A percentile compares a stretch with the other conserved stretches of the same genome.
phyloP scores from a whole-genome alignment of 2,329 filamentous ascomycete species.

The Alternaria triticimaculans region DNA sequence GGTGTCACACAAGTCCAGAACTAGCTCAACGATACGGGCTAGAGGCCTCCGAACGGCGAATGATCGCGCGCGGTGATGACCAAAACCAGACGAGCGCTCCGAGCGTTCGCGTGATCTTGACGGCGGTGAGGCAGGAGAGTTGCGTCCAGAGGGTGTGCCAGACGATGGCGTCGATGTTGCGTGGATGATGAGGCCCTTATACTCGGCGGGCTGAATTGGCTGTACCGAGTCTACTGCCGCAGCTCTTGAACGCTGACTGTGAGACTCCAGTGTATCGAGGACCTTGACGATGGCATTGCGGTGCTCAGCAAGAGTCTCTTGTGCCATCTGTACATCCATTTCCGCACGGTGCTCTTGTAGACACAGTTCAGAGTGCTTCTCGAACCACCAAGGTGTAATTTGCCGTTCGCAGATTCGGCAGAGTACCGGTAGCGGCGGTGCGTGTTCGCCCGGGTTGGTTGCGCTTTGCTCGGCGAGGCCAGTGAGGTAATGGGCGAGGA shows the following conservation, averaged over 20 bases:
- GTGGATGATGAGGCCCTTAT: constrained; percentile 87
- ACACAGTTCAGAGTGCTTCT: constrained; percentile 97
- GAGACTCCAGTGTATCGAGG: constrained; percentile 85
- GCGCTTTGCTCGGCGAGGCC: constrained; percentile 82
- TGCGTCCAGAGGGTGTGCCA: constrained; percentile 72
- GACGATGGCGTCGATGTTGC: constrained; percentile 70
- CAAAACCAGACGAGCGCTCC: constrained; percentile 71
- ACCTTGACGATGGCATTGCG: constrained; percentile 94
- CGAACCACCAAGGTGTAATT: constrained; percentile 99
- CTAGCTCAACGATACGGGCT: constrained; percentile 89
- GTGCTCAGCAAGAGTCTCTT: constrained; percentile 91
- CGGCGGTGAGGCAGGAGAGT: constrained; percentile 70
- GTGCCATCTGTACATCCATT: constrained; percentile 96
- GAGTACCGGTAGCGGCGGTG: constrained; percentile 82
- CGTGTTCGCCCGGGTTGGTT: constrained; percentile 75
- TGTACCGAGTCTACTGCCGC: constrained; percentile 57
- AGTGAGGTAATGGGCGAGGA: constrained; percentile 92
- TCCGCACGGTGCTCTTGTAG: constrained; percentile 95
- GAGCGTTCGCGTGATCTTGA: constrained; percentile 73
- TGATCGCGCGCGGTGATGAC: constrained; percentile 81
- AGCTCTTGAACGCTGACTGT: constrained; percentile 67
- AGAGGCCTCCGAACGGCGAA: constrained; percentile 91
- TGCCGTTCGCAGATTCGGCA: constrained; percentile 98
- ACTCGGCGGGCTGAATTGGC: constrained; percentile 70
- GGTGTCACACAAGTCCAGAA: constrained; percentile 95